Conservation (phyloP, 192 early-diverging fungal species). For the Chytriomyces sp. region DNA sequence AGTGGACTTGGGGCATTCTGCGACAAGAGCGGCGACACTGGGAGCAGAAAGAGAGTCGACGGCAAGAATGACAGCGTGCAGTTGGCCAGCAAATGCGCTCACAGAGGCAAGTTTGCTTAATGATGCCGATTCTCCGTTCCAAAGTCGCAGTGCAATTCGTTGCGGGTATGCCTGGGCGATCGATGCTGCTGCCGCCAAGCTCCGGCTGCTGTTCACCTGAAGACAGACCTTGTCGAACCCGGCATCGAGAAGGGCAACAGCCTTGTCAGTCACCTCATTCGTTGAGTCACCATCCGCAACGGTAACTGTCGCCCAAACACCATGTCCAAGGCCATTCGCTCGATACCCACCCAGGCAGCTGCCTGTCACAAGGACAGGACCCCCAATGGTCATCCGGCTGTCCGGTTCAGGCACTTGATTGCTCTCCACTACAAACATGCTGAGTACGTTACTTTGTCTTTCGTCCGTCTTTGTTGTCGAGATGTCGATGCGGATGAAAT, state of each 20-base stretch:
- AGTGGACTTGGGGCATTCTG: neutral
- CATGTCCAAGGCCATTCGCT: neutral
- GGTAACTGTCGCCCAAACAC: conserved; percentile 14
- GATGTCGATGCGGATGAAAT: no score
- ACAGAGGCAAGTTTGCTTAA: neutral
- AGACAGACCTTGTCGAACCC: conserved; percentile 2
- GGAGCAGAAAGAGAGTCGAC: neutral
- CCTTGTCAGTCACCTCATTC: neutral
- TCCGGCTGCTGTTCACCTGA: neutral
- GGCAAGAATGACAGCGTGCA: neutral
- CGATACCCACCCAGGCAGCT: neutral
- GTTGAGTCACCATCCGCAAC: neutral
- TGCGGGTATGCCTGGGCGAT: neutral
- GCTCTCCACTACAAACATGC: neutral
- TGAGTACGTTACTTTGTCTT: neutral
- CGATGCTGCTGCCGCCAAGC: neutral
- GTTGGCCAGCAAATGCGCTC: neutral
- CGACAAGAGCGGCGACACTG: neutral
- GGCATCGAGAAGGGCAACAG: neutral
- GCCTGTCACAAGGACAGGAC: neutral
- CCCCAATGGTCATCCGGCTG: neutral
- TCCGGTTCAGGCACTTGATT: neutral
- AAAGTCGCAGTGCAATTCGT: neutral
- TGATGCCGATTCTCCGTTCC: neutral
- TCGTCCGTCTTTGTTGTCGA: no score